Base-by-base conservation (phyloP, 2,329 filamentous ascomycete species). In the Xylaria sp. region DNA sequence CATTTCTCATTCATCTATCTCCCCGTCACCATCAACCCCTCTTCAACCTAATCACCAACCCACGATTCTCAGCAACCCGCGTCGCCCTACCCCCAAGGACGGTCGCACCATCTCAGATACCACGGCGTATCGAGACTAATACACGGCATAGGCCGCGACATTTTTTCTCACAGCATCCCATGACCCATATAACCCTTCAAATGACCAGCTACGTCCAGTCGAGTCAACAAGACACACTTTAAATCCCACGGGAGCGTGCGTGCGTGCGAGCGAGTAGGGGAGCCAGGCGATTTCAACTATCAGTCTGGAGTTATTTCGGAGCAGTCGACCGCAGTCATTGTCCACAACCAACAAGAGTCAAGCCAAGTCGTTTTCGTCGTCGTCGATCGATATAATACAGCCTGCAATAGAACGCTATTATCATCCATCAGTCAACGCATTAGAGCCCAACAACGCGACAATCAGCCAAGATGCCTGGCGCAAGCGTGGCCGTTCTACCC, bases 221-320 rank as follows among this genome's bases (percentile, higher is more conserved):
- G 68, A 82, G 81, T 82, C 82, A 81, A 78, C 79, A 79, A 82
- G 84, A 83, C 85, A 88, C 86, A 83, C 87, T 89, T 89, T 89
- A 86, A 89, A 86, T 79, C 83, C 82, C 82, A 88, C 86, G 87
- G 84, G 84, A 87, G 82, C 80, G 83, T 71, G 72, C 82, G 83
- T 80, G 72, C 82, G 83, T 80, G 83, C 82, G 83, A 85, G 84
- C 82, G 83, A 85, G 84, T 78, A 63, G 83, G 86, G 83, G 76
- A 79, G 78, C 67, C 75, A 79, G 78, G 77, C 82, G 82, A 84
- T 85, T 80, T 86, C 84, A 85, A 86, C 82, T 79, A 84, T 86
- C 83, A 79, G 81, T 78, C 80, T 81, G 75, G 77, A 74, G 75
- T 67, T 35, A 43, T 69, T 68, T 69, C 70, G 66, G 67, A 71